These are phyloP conservation scores for Ceratocystis eucalypticola DNA, from an alignment of 2,329 filamentous ascomycete species.

Conservation along the genomic window DNA sequence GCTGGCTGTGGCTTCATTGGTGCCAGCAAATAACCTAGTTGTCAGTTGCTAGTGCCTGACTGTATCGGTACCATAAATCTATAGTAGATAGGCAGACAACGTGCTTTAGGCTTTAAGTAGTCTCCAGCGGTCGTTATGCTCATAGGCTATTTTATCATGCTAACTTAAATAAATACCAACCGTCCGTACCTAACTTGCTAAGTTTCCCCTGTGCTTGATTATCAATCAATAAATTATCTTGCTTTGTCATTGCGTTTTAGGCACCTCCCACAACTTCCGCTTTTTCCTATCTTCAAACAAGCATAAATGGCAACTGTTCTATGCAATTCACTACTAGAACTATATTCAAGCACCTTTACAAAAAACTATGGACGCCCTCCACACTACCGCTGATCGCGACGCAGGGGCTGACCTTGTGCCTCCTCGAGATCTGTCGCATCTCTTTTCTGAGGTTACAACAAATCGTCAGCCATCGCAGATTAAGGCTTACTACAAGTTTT, in stretches of 20 bases:
- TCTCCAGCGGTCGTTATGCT: neutral
- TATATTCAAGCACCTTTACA: neutral
- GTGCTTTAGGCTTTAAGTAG: no score
- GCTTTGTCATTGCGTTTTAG: neutral
- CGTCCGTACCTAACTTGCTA: neutral
- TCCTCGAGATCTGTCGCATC: conserved; percentile 66
- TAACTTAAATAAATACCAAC: no score
- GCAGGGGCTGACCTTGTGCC: conserved; percentile 2
- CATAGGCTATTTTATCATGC: neutral
- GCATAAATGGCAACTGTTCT: neutral
- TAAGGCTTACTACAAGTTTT: conserved; percentile 81
- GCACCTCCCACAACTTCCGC: neutral
- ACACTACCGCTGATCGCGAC: neutral
- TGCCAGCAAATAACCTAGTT: conserved; percentile 3
- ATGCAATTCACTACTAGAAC: no score
- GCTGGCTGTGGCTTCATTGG: neutral
- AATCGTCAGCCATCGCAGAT: conserved; percentile 51
- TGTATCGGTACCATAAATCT: no score
- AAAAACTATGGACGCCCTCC: neutral
- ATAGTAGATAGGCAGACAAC: no score
- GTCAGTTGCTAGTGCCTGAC: neutral
- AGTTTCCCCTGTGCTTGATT: conserved; percentile 9
- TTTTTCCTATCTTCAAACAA: neutral
- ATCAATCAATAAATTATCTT: conserved; percentile 17
- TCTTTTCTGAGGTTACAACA: conserved; percentile 57